Evolutionary conservation across 2,329 filamentous ascomycete species (phyloP).

Genomic region (Sporothrix luriei): DNA sequence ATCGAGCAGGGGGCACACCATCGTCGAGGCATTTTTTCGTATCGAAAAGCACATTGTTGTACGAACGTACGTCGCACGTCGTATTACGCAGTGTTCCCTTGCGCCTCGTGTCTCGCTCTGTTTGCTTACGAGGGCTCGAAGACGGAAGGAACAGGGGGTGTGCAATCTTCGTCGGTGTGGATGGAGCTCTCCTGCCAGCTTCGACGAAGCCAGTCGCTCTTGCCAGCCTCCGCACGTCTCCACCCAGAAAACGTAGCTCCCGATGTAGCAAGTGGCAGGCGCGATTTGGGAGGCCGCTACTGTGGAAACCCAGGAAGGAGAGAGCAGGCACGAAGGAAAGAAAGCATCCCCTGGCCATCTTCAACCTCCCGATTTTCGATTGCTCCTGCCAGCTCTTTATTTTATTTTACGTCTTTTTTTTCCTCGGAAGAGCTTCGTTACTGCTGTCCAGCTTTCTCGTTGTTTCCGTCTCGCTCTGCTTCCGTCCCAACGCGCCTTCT

Average conservation of each 20-base stretch:
- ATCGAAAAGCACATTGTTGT: constrained; percentile 8
- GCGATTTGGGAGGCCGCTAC: constrained; percentile 29
- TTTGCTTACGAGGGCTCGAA: neutral
- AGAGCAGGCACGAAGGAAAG: constrained; percentile 19
- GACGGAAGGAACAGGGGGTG: neutral
- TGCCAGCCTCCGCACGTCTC: constrained; percentile 31
- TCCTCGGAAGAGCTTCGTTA: constrained; percentile 36
- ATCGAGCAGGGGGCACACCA: neutral
- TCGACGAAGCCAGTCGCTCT: neutral
- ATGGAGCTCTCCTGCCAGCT: neutral
- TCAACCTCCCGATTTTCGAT: constrained; percentile 34
- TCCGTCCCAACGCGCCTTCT: constrained; percentile 4
- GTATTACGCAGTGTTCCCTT: neutral
- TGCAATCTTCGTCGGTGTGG: neutral
- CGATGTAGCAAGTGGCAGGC: constrained; percentile 21
- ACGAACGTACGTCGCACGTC: too few species aligned
- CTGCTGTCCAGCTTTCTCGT: constrained; percentile 15
- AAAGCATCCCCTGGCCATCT: constrained; percentile 30
- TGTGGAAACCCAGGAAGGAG: constrained; percentile 18
- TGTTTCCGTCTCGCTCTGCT: neutral
- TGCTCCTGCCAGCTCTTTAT: constrained; percentile 22
- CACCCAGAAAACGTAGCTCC: constrained; percentile 32
- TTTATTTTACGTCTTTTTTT: constrained; percentile 33
- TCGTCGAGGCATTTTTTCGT: constrained; percentile 8
- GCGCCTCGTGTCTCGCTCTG: constrained; percentile 3